These are phyloP conservation scores for Aspergillus bridgeri DNA, from an alignment of 495 filamentous ascomycete genomes.

Conservation along the genomic window DNA sequence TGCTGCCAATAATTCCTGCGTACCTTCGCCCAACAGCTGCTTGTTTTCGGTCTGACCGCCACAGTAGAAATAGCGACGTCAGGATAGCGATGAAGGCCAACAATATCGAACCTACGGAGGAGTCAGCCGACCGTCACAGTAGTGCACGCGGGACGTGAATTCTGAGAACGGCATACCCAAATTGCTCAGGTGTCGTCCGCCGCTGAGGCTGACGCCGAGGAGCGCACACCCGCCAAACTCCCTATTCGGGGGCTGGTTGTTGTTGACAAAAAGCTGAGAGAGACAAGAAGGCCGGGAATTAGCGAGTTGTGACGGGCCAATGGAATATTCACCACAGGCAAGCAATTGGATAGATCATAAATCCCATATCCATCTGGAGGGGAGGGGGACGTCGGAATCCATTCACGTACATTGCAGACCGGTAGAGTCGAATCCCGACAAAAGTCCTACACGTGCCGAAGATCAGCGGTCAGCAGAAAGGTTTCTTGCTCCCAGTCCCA, in stretches of 20 bases:
- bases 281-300: slow-evolving; percentile 10
- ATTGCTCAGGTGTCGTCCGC: slow-evolving; percentile 67
- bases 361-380: not conserved
- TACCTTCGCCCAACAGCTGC: slow-evolving; percentile 94
- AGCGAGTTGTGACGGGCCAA: slow-evolving; percentile 18
- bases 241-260: slow-evolving; percentile 46
- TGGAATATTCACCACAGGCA: not conserved
- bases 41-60: slow-evolving; percentile 84
- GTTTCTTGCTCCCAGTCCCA: not conserved
- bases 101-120: slow-evolving; percentile 79
- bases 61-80: slow-evolving; percentile 60
- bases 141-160: not conserved
- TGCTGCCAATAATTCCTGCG: slow-evolving; percentile 10
- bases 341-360: not conserved
- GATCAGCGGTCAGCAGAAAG: slow-evolving; percentile 12
- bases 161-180: slow-evolving; percentile 58
- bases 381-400: not conserved
- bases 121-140: slow-evolving; percentile 10
- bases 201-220: slow-evolving; percentile 66
- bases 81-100: slow-evolving; percentile 74
- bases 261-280: slow-evolving; percentile 48
- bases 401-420: slow-evolving; percentile 84
- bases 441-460: slow-evolving; percentile 62
- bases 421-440: slow-evolving; percentile 95
- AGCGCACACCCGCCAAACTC: slow-evolving; percentile 66